Percentiles rank a stretch among this genome's conserved stretches.
phyloP scores from a whole-genome alignment of 441 rosid species.

The Breynia disticha region DNA sequence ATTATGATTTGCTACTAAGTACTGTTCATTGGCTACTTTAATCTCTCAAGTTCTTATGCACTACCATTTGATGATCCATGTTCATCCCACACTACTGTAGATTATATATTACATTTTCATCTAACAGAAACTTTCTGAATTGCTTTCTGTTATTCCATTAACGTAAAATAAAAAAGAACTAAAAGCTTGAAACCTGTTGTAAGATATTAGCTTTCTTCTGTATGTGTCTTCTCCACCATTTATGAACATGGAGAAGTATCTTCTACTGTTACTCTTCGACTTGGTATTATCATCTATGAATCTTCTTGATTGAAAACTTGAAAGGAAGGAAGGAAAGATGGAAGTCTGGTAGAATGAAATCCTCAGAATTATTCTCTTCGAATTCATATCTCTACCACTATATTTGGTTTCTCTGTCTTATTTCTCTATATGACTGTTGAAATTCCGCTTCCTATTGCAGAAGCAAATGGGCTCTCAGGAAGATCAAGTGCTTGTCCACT shows the following conservation, averaged over 20 bases:
- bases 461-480: constrained; percentile 87
- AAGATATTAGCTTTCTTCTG: constrained; percentile 20
- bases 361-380: constrained; percentile 18
- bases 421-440: constrained; percentile 57
- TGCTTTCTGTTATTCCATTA: no score
- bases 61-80: no score
- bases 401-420: constrained; percentile 23
- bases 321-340: neutral
- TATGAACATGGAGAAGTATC: constrained; percentile 16
- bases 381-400: constrained; percentile 28
- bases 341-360: constrained; percentile 13
- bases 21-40: constrained; percentile 1
- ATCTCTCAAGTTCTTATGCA: constrained; percentile 10
- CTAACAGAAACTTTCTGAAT: no score
- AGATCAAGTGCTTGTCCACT: constrained; percentile 54
- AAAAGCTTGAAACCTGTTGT: constrained; percentile 21
- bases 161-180: no score
- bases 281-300: constrained; percentile 13
- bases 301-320: neutral
- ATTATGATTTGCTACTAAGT: constrained; percentile 24
- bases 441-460: constrained; percentile 45
- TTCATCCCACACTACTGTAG: no score
- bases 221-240: constrained; percentile 17
- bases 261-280: constrained; percentile 12
- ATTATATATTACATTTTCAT: no score